Percentiles rank a stretch among this genome's conserved stretches.
These are phyloP conservation scores for Penicillium antarcticum DNA, from an alignment of 495 filamentous ascomycete genomes.

Conservation along the genomic window DNA sequence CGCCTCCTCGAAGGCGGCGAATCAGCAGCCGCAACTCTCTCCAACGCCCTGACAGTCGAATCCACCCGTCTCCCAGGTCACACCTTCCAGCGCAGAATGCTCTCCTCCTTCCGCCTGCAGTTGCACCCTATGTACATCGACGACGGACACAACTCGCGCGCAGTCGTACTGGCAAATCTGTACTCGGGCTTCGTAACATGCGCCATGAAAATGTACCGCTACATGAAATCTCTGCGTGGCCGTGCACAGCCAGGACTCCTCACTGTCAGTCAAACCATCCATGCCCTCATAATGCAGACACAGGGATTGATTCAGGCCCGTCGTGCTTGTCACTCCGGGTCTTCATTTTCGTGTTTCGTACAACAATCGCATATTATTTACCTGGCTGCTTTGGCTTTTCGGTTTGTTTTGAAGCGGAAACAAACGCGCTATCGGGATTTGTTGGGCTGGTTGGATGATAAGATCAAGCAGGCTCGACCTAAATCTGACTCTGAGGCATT, in stretches of 20 bases:
- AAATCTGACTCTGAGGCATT: conserved; percentile 24
- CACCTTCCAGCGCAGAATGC: conserved; percentile 74
- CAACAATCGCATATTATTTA: conserved; percentile 65
- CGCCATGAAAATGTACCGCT: conserved; percentile 82
- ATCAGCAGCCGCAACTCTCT: conserved; percentile 29
- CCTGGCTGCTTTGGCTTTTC: conserved; percentile 65
- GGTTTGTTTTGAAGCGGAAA: conserved; percentile 59
- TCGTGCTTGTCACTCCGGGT: conserved; percentile 13
- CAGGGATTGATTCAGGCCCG: conserved; percentile 62
- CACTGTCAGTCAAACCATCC: conserved; percentile 64
- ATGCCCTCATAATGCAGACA: conserved; percentile 62
- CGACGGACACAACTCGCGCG: conserved; percentile 68
- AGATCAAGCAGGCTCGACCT: conserved; percentile 31
- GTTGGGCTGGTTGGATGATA: conserved; percentile 59
- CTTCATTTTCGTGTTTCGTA: conserved; percentile 54
- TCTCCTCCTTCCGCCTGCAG: conserved; percentile 80
- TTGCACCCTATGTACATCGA: conserved; percentile 89
- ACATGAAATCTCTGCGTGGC: conserved; percentile 59
- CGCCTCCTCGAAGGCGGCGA: conserved; percentile 46
- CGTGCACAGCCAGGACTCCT: conserved; percentile 48
- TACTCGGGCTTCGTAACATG: conserved; percentile 71
- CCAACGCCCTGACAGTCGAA: conserved; percentile 75
- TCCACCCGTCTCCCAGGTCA: conserved; percentile 63
- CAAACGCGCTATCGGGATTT: conserved; percentile 63
- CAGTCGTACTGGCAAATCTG: conserved; percentile 68